Evolutionary conservation across 2,329 filamentous ascomycete genomes (phyloP).

Genomic region (Talaromyces sp.): DNA sequence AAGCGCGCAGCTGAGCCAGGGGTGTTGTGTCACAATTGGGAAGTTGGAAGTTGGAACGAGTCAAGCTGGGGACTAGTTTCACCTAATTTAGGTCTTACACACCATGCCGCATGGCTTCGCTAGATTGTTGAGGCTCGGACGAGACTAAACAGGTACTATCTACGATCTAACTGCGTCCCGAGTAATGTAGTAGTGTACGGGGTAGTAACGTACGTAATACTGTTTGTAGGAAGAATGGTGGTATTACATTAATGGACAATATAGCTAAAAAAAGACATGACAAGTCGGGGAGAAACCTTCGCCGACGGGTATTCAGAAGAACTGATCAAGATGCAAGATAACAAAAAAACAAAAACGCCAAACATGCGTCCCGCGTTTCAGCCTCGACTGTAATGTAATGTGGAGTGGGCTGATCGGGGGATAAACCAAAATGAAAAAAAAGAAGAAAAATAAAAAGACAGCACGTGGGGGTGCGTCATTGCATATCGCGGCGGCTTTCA

Average conservation of each 20-base stretch:
- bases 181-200: too few species aligned
- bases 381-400: not conserved
- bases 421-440: not conserved
- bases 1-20: not conserved
- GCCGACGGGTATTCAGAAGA: not conserved
- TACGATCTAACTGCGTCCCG: not conserved
- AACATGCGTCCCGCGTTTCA: not conserved
- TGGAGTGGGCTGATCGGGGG: not conserved
- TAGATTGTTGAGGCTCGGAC: not conserved
- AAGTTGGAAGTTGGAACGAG: not conserved
- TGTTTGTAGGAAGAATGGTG: not conserved
- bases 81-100: not conserved
- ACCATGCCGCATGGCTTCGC: not conserved
- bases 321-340: not conserved
- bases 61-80: not conserved
- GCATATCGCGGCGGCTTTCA: too few species aligned
- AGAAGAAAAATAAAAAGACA: not conserved
- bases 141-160: not conserved
- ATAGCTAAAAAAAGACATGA: not conserved
- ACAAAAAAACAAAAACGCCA: not conserved
- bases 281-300: not conserved
- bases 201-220: not conserved
- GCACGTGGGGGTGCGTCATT: not conserved
- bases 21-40: too few species aligned
- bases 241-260: slow-evolving; percentile 1